These are phyloP conservation scores for Penicillium chermesinum DNA, from an alignment of 495 filamentous ascomycete genomes.

Conservation along the genomic window DNA sequence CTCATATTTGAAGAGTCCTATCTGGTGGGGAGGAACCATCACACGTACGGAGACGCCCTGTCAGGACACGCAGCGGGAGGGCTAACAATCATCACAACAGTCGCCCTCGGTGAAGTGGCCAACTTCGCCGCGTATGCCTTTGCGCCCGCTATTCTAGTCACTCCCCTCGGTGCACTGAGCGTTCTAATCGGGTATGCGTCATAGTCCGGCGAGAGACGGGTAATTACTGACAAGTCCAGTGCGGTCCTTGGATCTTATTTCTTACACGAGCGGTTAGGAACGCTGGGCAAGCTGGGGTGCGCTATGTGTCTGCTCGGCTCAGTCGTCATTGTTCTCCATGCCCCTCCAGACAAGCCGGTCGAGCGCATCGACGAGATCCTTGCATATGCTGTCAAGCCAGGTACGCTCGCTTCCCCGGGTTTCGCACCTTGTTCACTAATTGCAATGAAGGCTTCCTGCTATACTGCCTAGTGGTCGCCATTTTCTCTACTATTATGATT, in stretches of 20 bases:
- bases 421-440: neutral
- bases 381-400: slow-evolving; percentile 79
- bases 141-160: slow-evolving; percentile 94
- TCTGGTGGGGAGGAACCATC: slow-evolving; percentile 92
- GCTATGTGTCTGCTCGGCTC: slow-evolving; percentile 94
- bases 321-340: slow-evolving; percentile 95
- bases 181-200: slow-evolving; percentile 76
- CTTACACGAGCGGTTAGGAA: slow-evolving; percentile 80
- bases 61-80: slow-evolving; percentile 2
- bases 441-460: slow-evolving; percentile 67
- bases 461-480: slow-evolving; percentile 69
- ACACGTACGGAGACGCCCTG: slow-evolving; percentile 56
- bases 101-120: slow-evolving; percentile 80
- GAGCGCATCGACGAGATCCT: slow-evolving; percentile 83
- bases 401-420: slow-evolving; percentile 42
- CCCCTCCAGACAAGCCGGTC: slow-evolving; percentile 88
- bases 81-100: slow-evolving; percentile 31
- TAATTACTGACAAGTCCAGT: slow-evolving; percentile 38
- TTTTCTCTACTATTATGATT: slow-evolving; percentile 90
- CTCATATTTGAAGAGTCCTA: slow-evolving; percentile 82
- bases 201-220: neutral
- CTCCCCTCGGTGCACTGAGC: slow-evolving; percentile 85
- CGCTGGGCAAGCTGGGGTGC: slow-evolving; percentile 87
- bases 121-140: slow-evolving; percentile 99
- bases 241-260: slow-evolving; percentile 94